Evolutionary conservation across 768 basidiomycete genomes (phyloP).

Genomic region (Paxillus involutus): DNA sequence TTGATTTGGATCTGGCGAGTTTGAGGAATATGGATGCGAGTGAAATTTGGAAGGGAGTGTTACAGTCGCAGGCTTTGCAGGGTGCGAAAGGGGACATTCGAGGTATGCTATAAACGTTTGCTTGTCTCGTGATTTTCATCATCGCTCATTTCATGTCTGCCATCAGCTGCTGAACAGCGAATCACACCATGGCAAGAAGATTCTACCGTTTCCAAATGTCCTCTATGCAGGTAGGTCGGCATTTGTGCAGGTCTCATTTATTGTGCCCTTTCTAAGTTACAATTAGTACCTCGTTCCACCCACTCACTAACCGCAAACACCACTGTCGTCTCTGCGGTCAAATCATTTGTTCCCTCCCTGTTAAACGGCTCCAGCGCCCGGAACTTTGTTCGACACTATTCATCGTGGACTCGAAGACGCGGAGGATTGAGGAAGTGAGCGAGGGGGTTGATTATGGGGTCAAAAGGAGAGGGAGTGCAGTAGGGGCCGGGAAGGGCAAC

Average conservation of each 20-base stretch:
- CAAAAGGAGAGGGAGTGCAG: slow-evolving; percentile 39
- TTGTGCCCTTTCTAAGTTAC: slow-evolving; percentile 6
- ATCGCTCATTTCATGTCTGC: slow-evolving; percentile 1
- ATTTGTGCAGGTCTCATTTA: not conserved
- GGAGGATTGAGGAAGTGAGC: slow-evolving; percentile 79
- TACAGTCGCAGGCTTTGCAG: slow-evolving; percentile 40
- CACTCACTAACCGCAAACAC: slow-evolving; percentile 91
- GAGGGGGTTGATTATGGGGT: slow-evolving; percentile 87
- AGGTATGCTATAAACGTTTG: slow-evolving; percentile 43
- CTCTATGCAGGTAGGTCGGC: slow-evolving; percentile 71
- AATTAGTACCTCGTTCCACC: slow-evolving; percentile 71
- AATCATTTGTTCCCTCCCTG: slow-evolving; percentile 87
- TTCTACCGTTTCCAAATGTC: slow-evolving; percentile 70
- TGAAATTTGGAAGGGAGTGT: slow-evolving; percentile 70
- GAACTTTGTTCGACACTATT: slow-evolving; percentile 78
- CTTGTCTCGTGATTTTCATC: not conserved
- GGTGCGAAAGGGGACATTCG: slow-evolving; percentile 63
- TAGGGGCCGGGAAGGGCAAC: slow-evolving; percentile 8
- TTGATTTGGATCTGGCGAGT: slow-evolving; percentile 62
- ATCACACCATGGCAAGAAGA: slow-evolving; percentile 98
- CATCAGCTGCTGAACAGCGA: slow-evolving; percentile 75
- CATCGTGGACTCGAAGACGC: slow-evolving; percentile 77
- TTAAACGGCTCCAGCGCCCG: slow-evolving; percentile 67
- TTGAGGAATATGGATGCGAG: slow-evolving; percentile 63
- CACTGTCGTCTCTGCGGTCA: slow-evolving; percentile 94